Evolutionary conservation across 2,329 filamentous ascomycete genomes (phyloP).

Genomic region (Colletotrichum sp.): DNA sequence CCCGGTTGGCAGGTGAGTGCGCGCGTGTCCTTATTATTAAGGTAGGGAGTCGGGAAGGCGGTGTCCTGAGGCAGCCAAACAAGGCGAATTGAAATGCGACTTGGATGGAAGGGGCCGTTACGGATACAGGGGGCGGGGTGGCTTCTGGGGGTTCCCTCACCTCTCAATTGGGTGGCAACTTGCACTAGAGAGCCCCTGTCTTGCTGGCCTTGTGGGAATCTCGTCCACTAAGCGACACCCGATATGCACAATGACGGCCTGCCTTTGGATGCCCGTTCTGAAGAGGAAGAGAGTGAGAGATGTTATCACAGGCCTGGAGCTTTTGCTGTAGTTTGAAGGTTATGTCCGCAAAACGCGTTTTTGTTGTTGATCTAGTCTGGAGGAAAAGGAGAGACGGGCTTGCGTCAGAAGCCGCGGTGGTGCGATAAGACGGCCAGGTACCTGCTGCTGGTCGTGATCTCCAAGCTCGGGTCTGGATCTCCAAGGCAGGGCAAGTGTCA

Average conservation of each 20-base stretch:
- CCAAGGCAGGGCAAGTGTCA: neutral
- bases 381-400: neutral
- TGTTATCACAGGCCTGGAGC: neutral
- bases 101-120: slow-evolving; percentile 20
- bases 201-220: slow-evolving; percentile 12
- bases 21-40: slow-evolving; percentile 13
- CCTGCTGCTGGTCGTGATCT: neutral
- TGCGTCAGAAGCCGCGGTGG: neutral
- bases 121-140: slow-evolving; percentile 19
- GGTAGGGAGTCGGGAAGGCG: neutral
- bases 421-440: neutral
- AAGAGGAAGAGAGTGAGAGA: neutral
- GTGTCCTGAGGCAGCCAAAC: slow-evolving; percentile 19
- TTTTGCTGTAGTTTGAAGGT: neutral
- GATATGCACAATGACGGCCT: slow-evolving; percentile 17
- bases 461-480: neutral
- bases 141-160: slow-evolving; percentile 11
- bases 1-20: slow-evolving; percentile 7
- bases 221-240: neutral
- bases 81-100: slow-evolving; percentile 16
- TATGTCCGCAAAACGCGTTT: neutral
- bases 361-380: neutral
- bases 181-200: slow-evolving; percentile 13
- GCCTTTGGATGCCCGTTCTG: neutral
- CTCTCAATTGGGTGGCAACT: slow-evolving; percentile 20